These are phyloP conservation scores for Hymenoscyphus linearis DNA, from an alignment of 2,329 filamentous ascomycete species.

Conservation along the genomic window DNA sequence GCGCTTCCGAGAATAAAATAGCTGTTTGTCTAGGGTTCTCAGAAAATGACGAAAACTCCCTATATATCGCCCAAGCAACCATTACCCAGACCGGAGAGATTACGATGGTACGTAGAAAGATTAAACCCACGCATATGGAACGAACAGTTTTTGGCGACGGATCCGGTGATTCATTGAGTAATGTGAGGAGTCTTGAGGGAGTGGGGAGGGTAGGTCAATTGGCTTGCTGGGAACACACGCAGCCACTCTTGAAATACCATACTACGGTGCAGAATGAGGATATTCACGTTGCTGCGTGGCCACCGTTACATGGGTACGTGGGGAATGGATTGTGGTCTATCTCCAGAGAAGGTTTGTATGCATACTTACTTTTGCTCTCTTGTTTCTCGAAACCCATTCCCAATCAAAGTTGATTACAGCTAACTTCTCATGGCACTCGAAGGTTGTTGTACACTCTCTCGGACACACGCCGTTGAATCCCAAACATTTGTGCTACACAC, in stretches of 20 bases:
- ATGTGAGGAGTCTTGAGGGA: constrained; percentile 27
- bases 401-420: too few relatives aligned
- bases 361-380: neutral
- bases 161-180: constrained; percentile 43
- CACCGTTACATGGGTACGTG: constrained; percentile 45
- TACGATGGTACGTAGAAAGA: constrained; percentile 50
- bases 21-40: constrained; percentile 46
- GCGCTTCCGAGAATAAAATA: constrained; percentile 37
- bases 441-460: constrained; percentile 47
- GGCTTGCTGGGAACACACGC: constrained; percentile 36
- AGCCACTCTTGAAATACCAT: constrained; percentile 49
- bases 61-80: constrained; percentile 46
- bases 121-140: constrained; percentile 52
- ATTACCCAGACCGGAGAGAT: constrained; percentile 45
- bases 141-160: constrained; percentile 51
- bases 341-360: constrained; percentile 14
- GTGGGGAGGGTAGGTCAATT: constrained; percentile 25
- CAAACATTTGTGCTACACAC: constrained; percentile 50
- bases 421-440: constrained; percentile 29
- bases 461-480: constrained; percentile 52
- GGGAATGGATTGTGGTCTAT: constrained; percentile 29
- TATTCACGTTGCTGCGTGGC: constrained; percentile 52
- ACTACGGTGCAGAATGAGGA: constrained; percentile 44
- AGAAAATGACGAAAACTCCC: constrained; percentile 40
- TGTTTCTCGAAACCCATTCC: too few relatives aligned